phyloP scores from a whole-genome alignment of 768 basidiomycete species.

The Lactarius sp. region DNA sequence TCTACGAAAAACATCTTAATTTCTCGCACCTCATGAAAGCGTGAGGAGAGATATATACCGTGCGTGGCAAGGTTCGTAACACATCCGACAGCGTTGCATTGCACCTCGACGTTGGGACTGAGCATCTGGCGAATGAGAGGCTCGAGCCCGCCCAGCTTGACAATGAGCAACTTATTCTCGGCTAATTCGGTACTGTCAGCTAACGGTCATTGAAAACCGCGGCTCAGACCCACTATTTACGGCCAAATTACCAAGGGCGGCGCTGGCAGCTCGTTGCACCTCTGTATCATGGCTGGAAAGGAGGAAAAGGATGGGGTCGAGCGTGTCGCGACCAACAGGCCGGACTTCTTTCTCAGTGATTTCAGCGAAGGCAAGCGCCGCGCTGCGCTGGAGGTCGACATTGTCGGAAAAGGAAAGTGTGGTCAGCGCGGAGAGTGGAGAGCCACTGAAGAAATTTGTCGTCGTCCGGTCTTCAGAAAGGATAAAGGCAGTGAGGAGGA shows the following conservation, averaged over 20 bases:
- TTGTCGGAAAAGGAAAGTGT: constrained; percentile 99
- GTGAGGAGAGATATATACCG: constrained; percentile 47
- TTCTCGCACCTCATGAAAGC: background rate
- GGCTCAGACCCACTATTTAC: constrained; percentile 77
- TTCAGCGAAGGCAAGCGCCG: constrained; percentile 96
- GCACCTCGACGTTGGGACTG: constrained; percentile 97
- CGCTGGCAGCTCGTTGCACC: constrained; percentile 96
- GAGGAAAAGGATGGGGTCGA: constrained; percentile 97
- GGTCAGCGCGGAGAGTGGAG: constrained; percentile 87
- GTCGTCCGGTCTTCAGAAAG: constrained; percentile 79
- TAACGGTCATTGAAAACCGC: background rate
- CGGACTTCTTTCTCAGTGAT: constrained; percentile 99
- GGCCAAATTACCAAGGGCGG: constrained; percentile 94
- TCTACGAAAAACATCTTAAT: constrained; percentile 44
- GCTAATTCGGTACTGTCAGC: constrained; percentile 43
- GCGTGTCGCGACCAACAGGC: constrained; percentile 91
- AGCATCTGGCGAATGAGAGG: constrained; percentile 99
- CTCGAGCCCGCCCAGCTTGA: constrained; percentile 94
- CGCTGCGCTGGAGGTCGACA: constrained; percentile 96
- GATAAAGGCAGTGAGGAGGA: background rate
- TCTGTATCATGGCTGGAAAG: constrained; percentile 97
- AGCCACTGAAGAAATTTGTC: constrained; percentile 97
- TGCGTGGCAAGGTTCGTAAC: constrained; percentile 98
- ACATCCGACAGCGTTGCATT: constrained; percentile 99
- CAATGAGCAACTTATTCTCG: constrained; percentile 98